A percentile compares a stretch with the other conserved stretches of the same genome.
Evolutionary conservation across 2,329 filamentous ascomycete species (phyloP).

Genomic region (Pseudogymnoascus sp.): DNA sequence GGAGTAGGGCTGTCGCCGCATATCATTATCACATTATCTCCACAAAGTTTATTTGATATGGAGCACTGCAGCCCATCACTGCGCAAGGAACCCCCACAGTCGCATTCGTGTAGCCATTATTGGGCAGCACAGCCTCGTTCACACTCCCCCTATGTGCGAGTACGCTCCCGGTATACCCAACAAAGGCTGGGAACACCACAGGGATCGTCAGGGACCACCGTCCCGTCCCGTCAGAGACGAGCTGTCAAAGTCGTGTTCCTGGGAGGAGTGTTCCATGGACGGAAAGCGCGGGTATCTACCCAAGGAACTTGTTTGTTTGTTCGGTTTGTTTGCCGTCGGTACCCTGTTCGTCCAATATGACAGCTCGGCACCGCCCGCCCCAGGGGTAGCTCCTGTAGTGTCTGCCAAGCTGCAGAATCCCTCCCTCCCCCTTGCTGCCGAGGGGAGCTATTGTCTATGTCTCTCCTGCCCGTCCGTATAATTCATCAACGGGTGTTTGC

Average conservation of each 20-base stretch:
- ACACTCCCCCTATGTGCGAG: not conserved
- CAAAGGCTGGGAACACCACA: not conserved
- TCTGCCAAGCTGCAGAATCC: not conserved
- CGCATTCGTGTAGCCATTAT: not conserved
- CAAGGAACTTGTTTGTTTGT: not conserved
- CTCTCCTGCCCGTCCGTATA: not conserved
- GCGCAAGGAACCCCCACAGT: not conserved
- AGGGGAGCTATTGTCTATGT: not conserved
- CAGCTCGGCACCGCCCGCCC: not conserved
- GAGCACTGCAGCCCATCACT: not conserved
- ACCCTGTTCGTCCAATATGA: not conserved
- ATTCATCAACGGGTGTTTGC: not conserved
- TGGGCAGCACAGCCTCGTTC: not conserved
- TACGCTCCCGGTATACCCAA: not conserved
- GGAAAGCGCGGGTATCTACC: not conserved
- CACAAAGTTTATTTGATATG: not conserved
- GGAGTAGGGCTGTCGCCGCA: not conserved
- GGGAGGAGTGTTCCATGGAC: not conserved
- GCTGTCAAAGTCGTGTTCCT: not conserved
- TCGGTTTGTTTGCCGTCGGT: not conserved
- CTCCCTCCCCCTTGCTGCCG: not conserved
- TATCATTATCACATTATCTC: not conserved
- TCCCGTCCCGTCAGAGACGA: not conserved
- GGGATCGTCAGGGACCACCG: not conserved
- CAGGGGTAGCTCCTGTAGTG: not conserved